Evolutionary conservation across 139 green algal genomes (phyloP), one percentile per base, ranked within the genome.

Genomic region (Pseudopediastrum boryanum): DNA sequence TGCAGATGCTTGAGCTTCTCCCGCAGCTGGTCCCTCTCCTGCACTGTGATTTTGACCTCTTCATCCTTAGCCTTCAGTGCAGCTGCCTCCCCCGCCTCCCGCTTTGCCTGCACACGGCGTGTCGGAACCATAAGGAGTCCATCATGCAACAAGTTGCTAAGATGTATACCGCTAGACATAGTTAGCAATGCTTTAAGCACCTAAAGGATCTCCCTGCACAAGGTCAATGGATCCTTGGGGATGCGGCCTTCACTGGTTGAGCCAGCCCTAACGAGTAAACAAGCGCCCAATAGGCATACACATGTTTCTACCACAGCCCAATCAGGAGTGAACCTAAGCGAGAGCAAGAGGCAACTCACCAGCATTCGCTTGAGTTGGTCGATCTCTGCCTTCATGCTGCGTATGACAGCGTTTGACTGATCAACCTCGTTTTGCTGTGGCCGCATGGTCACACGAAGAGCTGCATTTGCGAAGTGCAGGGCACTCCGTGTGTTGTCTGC

Each of bases 401-500:
- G 92, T 39, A 98, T 89, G 43, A 88, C 42, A 0, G 84, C 78
- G 65, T 90, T 81, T 73, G 83, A 81, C 48, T 81, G 77, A 29
- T 58, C 36, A 19, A 94, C 90, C 67, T 92, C 87, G 80, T 98
- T 98, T 38, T 89, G 44, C 27, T 83, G 43, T 4, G 86, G 86
- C 66, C 75, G 79, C 84, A 91, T 88, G 29, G 68, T 48, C 33
- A 58, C 21, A 89, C 94, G 39, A 96, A 87, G 42, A 63, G 95
- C 95, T n/a, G 94, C 86, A 44, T 80, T 91, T 41, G 95, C 95
- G 89, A 98, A 98, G 68, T 93, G 89, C 83, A 98, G 80, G 8
- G 87, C 80, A 21, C 77, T 74, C 3, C 77, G 89, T 33, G 94
- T 98, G 77, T 88, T 93, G 64, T 95, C 87, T 36, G 84, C 64